These are phyloP conservation scores for Endogone sp. DNA, from an alignment of 192 early-diverging fungal species.

Conservation along the genomic window DNA sequence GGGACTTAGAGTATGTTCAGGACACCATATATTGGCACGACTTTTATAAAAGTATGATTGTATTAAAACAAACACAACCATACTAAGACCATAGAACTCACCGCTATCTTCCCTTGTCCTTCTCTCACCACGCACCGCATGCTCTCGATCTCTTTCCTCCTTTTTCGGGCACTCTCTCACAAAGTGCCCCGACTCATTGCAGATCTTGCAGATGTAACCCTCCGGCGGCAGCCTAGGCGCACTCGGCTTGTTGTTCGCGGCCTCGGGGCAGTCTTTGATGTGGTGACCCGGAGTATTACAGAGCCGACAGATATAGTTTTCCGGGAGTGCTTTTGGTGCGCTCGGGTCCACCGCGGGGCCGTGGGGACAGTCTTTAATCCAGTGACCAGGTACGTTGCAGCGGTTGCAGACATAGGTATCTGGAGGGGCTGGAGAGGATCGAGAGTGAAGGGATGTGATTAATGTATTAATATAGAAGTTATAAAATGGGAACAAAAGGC, in stretches of 20 bases:
- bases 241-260: constrained; percentile 1
- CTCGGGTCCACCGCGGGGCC: background rate
- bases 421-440: no score
- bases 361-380: constrained; percentile 38
- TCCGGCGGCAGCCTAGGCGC: constrained; percentile 36
- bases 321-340: constrained; percentile 28
- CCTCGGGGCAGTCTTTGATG: constrained; percentile 29
- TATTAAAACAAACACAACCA: no score
- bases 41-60: no score
- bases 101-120: constrained; percentile 43
- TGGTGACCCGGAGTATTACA: constrained; percentile 54
- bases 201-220: constrained; percentile 58
- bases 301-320: constrained; percentile 46
- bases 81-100: no score
- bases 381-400: constrained; percentile 54
- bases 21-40: no score
- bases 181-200: constrained; percentile 61
- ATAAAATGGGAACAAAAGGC: background rate
- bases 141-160: constrained; percentile 43
- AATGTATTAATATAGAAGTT: no score
- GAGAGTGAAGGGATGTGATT: no score
- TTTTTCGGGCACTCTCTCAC: constrained; percentile 58
- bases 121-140: constrained; percentile 49
- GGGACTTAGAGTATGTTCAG: background rate
- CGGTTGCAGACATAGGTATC: constrained; percentile 44